Conservation (phyloP, 177 flowering plant species). For the Telopea speciosissima region DNA sequence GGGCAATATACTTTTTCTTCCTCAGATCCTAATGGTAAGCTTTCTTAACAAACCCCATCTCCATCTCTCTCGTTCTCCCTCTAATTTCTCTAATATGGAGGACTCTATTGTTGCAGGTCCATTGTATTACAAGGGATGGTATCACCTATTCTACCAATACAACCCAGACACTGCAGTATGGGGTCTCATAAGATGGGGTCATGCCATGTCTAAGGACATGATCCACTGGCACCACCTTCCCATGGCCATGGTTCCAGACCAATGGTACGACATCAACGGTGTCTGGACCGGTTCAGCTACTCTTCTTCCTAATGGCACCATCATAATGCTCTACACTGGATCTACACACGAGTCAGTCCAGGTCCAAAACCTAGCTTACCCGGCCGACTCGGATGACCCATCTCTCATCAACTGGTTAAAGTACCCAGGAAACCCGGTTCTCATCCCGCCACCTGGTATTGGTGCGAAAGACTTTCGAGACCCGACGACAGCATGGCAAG, state of each 20-base stretch:
- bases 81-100: too few species aligned
- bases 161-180: conserved; percentile 79
- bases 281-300: conserved; percentile 98
- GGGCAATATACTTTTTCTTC: conserved; percentile 18
- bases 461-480: conserved; percentile 63
- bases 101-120: conserved; percentile 48
- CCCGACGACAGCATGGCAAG: conserved; percentile 83
- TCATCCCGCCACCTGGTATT: conserved; percentile 69
- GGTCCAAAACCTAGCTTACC: conserved; percentile 77
- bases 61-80: too few species aligned
- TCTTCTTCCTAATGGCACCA: conserved; percentile 56
- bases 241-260: conserved; percentile 67
- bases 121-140: conserved; percentile 83
- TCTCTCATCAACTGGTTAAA: conserved; percentile 79
- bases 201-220: conserved; percentile 73
- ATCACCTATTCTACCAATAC: conserved; percentile 92
- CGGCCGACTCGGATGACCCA: conserved; percentile 70
- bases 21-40: conserved; percentile 77
- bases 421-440: conserved; percentile 65
- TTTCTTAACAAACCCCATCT: too few species aligned
- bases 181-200: conserved; percentile 96
- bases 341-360: conserved; percentile 56
- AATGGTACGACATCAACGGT: conserved; percentile 75
- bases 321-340: conserved; percentile 86
- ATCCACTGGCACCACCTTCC: conserved; percentile 84